Evolutionary conservation across 768 basidiomycete species (phyloP).

Genomic region (Xanthoconium purpureum): DNA sequence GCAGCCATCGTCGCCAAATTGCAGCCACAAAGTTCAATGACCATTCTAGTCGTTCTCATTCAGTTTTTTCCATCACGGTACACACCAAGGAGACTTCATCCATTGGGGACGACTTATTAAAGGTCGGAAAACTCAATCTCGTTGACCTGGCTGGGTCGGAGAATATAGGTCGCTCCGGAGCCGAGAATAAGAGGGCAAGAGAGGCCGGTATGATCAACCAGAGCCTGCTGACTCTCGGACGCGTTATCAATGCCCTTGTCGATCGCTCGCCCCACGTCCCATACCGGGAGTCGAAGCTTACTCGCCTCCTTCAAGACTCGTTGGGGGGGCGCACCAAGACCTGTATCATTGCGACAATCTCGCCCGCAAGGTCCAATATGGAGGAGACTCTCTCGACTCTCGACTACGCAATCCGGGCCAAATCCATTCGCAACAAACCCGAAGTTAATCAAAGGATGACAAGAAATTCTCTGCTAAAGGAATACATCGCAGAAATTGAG

Average conservation of each 20-base stretch:
- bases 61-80: constrained; percentile 94
- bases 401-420: constrained; percentile 93
- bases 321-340: constrained; percentile 96
- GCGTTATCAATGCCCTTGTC: constrained; percentile 95
- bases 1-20: constrained; percentile 86
- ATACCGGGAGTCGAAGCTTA: constrained; percentile 97
- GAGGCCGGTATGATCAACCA: constrained; percentile 99
- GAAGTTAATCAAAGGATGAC: constrained; percentile 95
- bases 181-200: constrained; percentile 89
- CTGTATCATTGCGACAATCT: constrained; percentile 95
- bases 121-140: constrained; percentile 93
- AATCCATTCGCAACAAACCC: constrained; percentile 92
- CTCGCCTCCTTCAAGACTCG: constrained; percentile 97
- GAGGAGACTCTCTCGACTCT: constrained; percentile 98
- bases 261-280: constrained; percentile 91
- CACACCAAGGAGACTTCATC: constrained; percentile 81
- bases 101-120: constrained; percentile 83
- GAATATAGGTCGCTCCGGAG: constrained; percentile 94
- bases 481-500: constrained; percentile 92
- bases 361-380: constrained; percentile 88
- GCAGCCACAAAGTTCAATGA: constrained; percentile 98
- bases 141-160: constrained; percentile 98
- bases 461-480: constrained; percentile 86
- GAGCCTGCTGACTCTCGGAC: constrained; percentile 90
- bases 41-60: constrained; percentile 95